Evolutionary conservation across 1,284 basidiomycete genomes (phyloP), one percentile per base, ranked within the genome.

Genomic region (Trichosporon sp.): DNA sequence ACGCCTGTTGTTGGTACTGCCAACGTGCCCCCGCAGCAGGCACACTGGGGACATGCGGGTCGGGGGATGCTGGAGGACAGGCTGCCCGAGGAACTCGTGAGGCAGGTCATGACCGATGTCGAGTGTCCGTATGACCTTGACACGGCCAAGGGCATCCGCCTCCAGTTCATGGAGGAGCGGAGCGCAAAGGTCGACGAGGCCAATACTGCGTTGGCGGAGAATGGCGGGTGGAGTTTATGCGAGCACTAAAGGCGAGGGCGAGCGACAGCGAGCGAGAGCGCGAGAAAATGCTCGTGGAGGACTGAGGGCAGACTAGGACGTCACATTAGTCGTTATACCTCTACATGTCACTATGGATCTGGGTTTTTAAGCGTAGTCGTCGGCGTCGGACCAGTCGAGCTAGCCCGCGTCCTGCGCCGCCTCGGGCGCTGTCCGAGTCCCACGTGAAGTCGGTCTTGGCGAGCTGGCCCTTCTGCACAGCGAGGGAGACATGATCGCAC

Each of bases 141-240:
- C n/a, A 66, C 65, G 65, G 73, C 73, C 0, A 72, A 71, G 69
- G 31, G 66, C 66, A 46, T 74, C 7, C 69, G 73, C 54, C 65
- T 61, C 21, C 71, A 72, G 66, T 71, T 74, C 46, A 74, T 74
- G 48, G 69, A 74, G 35, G 73, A 74, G 69, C 71, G 73, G 48
- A 54, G 48, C 43, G 14, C 61, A 14, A 1, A n/a, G 69, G 8
- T 68, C 68, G 37, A 10, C 31, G 11, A 32, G 19, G 61, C 54
- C 0, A 51, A 67, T 26, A 26, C 68, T 48, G 10, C 6, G 1
- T 3, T 74, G 11, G 31, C 12, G n/a, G 4, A 2, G 4, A 16
- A 19, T 2, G 26, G 11, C 43, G 21, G 31, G 11, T 74, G 66
- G 51, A 68, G 61, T 19, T 68, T 74, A 3, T 74, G 73, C 61